phyloP scores from a whole-genome alignment of 352 stramenopile genomes.

The Phytophthora fragariaefolia region DNA sequence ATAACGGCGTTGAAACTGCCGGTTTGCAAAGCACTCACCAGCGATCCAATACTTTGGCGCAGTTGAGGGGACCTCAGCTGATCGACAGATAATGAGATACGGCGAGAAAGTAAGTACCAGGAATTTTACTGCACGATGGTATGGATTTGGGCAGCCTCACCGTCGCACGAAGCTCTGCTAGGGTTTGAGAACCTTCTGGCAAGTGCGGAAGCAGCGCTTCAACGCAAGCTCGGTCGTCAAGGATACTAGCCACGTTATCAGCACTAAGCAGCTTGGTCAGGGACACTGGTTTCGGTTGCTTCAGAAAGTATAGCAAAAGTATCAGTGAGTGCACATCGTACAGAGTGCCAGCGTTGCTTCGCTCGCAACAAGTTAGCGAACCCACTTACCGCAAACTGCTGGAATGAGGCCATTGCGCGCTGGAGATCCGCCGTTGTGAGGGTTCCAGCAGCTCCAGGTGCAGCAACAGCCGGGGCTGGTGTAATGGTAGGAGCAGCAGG shows the following conservation, averaged over 20 bases:
- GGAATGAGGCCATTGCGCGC: constrained; percentile 85
- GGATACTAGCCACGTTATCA: constrained; percentile 60
- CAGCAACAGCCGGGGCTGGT: constrained; percentile 12
- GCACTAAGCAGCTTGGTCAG: constrained; percentile 70
- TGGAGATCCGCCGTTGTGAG: constrained; percentile 87
- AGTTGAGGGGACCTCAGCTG: constrained; percentile 87
- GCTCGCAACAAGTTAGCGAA: neutral
- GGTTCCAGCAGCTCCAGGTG: constrained; percentile 25
- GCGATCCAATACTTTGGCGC: constrained; percentile 87
- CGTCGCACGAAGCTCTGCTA: constrained; percentile 77
- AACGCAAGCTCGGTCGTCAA: constrained; percentile 69
- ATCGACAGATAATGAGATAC: neutral
- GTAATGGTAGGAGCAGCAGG: constrained; percentile 16
- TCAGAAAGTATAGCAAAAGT: constrained; percentile 5
- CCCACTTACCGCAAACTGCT: constrained; percentile 59
- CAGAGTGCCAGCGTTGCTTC: too few relatives aligned
- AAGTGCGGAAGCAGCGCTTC: constrained; percentile 72
- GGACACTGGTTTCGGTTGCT: constrained; percentile 69
- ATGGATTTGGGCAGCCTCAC: too few relatives aligned
- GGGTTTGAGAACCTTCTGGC: constrained; percentile 81
- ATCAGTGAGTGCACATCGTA: constrained; percentile 5
- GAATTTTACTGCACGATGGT: too few relatives aligned
- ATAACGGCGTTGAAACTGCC: constrained; percentile 92
- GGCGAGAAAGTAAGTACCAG: neutral
- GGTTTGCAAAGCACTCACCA: constrained; percentile 85